Evolutionary conservation across 1,284 basidiomycete genomes (phyloP).

Genomic region (Salmacisia buchloeana): DNA sequence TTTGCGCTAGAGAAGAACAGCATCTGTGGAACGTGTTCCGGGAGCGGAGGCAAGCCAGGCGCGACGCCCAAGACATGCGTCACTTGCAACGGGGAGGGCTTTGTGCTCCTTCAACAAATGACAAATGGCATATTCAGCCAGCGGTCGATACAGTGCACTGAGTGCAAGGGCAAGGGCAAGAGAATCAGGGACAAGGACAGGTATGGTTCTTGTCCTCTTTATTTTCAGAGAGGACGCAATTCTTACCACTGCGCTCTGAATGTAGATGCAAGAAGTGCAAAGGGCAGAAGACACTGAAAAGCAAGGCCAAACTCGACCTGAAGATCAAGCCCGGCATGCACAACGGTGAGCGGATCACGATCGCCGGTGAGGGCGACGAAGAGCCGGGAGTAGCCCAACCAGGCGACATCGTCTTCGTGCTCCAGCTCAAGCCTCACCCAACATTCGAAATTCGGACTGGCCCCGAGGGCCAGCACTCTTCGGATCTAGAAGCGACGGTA

Average conservation of each 20-base stretch:
- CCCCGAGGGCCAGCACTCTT: conserved; percentile 45
- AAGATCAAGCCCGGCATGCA: conserved; percentile 80
- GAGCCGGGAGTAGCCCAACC: conserved; percentile 48
- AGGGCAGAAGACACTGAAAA: conserved; percentile 73
- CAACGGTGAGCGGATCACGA: conserved; percentile 75
- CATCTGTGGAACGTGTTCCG: conserved; percentile 73
- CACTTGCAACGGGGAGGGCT: conserved; percentile 77
- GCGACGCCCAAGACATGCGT: conserved; percentile 75
- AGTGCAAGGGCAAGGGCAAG: conserved; percentile 74
- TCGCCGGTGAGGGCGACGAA: conserved; percentile 84
- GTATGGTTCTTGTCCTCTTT: conserved; percentile 36
- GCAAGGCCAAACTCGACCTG: conserved; percentile 63
- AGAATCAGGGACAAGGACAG: conserved; percentile 81
- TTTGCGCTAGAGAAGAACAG: conserved; percentile 83
- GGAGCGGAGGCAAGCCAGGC: conserved; percentile 75
- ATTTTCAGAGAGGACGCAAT: background rate
- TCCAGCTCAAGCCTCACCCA: conserved; percentile 65
- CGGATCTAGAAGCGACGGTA: conserved; percentile 62
- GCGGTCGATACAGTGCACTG: conserved; percentile 61
- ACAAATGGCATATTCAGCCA: conserved; percentile 53
- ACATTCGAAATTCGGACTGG: conserved; percentile 73
- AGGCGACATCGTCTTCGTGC: conserved; percentile 67
- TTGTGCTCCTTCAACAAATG: conserved; percentile 57
- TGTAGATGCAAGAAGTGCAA: conserved; percentile 91
- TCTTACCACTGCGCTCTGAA: conserved; percentile 54